These are phyloP conservation scores for Leptographium flavum DNA, from an alignment of 2,329 filamentous ascomycete species.

Conservation along the genomic window DNA sequence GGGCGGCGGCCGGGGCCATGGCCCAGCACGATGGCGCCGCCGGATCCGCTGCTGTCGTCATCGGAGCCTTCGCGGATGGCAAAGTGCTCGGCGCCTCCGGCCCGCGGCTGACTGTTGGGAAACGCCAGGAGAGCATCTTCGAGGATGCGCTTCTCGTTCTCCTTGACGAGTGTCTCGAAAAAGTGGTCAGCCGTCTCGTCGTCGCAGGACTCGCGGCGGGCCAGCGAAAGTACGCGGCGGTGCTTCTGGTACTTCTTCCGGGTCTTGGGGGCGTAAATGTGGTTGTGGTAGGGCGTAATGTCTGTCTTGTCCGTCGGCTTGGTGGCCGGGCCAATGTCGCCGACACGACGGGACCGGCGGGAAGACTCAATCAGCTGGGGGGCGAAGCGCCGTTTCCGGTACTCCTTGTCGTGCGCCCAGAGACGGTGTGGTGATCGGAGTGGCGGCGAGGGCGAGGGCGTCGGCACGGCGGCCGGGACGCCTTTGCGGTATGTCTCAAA, in stretches of 20 bases:
- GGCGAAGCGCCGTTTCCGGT: conserved; percentile 38
- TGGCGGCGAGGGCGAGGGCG: conserved; percentile 30
- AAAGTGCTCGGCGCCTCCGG: conserved; percentile 59
- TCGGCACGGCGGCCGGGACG: conserved; percentile 36
- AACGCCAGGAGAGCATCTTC: conserved; percentile 60
- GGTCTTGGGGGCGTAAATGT: conserved; percentile 38
- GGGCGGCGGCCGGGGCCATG: conserved; percentile 11
- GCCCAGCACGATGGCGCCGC: conserved; percentile 8
- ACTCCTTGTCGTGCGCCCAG: background rate
- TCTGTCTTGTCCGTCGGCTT: conserved; percentile 58
- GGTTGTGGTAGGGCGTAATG: conserved; percentile 48
- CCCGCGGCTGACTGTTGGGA: conserved; percentile 54
- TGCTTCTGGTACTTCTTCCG: conserved; percentile 26
- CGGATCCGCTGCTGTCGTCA: conserved; percentile 25
- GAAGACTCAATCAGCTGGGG: conserved; percentile 75
- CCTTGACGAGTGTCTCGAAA: conserved; percentile 63
- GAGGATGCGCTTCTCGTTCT: conserved; percentile 66
- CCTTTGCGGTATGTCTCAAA: conserved; percentile 42
- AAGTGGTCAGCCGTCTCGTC: conserved; percentile 64
- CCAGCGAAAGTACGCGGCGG: conserved; percentile 22
- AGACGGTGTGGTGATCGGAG: conserved; percentile 13
- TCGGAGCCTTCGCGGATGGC: conserved; percentile 50
- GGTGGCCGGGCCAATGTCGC: conserved; percentile 48
- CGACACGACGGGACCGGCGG: conserved; percentile 52
- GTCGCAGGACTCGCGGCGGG: conserved; percentile 57